Conservation (phyloP, 2,329 filamentous ascomycete species). For the Colletotrichum noveboracense region DNA sequence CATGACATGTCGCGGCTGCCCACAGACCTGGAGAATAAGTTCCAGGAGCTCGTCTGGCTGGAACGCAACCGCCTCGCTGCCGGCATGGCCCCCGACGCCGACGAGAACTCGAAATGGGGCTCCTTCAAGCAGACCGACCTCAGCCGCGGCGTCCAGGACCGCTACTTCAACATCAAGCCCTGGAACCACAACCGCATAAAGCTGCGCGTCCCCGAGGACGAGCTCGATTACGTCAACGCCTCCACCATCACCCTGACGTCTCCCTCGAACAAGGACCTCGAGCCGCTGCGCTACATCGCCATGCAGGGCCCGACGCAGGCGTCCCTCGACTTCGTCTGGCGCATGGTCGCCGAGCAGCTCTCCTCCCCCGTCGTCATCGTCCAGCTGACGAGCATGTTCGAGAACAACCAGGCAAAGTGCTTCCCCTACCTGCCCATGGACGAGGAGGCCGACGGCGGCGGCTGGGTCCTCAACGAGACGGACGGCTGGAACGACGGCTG, state of each 20-base stretch:
- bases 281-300: slow-evolving; percentile 76
- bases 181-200: slow-evolving; percentile 87
- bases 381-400: slow-evolving; percentile 91
- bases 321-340: slow-evolving; percentile 85
- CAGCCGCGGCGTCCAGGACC: slow-evolving; percentile 62
- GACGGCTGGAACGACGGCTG: slow-evolving; percentile 72
- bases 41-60: slow-evolving; percentile 57
- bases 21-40: slow-evolving; percentile 39
- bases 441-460: slow-evolving; percentile 55
- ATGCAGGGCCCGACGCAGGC: slow-evolving; percentile 88
- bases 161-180: slow-evolving; percentile 89
- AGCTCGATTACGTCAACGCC: slow-evolving; percentile 83
- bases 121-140: slow-evolving; percentile 38
- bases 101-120: slow-evolving; percentile 37
- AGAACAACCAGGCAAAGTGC: slow-evolving; percentile 81
- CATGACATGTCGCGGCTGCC: neutral
- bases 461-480: slow-evolving; percentile 64
- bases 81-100: slow-evolving; percentile 39
- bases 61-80: slow-evolving; percentile 54
- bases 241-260: slow-evolving; percentile 69
- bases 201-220: slow-evolving; percentile 75
- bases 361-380: slow-evolving; percentile 80
- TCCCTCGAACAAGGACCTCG: slow-evolving; percentile 38
- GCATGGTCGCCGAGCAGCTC: slow-evolving; percentile 88
- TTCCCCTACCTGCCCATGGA: slow-evolving; percentile 81